Base-by-base conservation (phyloP, 1,139 yeast species). In the Ogataea hybrid region DNA sequence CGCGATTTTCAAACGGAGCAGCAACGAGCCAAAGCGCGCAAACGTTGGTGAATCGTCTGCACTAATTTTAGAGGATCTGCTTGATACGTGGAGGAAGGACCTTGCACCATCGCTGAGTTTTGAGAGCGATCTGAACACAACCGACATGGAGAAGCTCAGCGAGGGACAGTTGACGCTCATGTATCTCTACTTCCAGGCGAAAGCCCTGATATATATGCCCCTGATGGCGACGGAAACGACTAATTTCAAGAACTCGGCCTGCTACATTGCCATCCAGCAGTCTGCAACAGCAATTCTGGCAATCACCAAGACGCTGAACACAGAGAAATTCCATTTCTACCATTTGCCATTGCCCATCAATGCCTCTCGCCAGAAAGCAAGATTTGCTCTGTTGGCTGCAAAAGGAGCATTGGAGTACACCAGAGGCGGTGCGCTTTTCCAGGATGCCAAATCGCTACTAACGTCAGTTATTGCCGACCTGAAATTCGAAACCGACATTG, bases 401-500 rank as follows among this genome's bases (percentile, higher is more conserved):
- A 81, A 81, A 50, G 90, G 95, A 8, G 78, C 88, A 0, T 68
- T 88, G 44, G 96, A 87, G 51, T 87, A 86, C 58, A 81, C 88
- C 3, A 80, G 86, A 57, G 89, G 92, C 20, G 96, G 96, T 0
- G 82, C 92, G 1, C 64, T 88, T 43, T 79, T 82, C 54, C 84
- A 77, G 57, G 87, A 82, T 38, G 79, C 83, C 59, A 83, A 81
- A 50, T 70, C 66, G 28, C 63, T 83, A 36, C 62, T 84, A 28
- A 61, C 70, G 23, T 74, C 68, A 31, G 69, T 81, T 3, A 63
- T 81, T 2, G 63, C 68, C 15, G 74, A 72, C 37, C 62, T 82
- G 44, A 75, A 69, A 48, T 53, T 62, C 11, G 85, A 81, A 50
- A 72, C 79, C 35, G 65, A 63, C 15, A 66, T 70, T 35, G 78